Evolutionary conservation across 2,329 filamentous ascomycete species (phyloP).

Genomic region (Cryphonectria nitschkei): DNA sequence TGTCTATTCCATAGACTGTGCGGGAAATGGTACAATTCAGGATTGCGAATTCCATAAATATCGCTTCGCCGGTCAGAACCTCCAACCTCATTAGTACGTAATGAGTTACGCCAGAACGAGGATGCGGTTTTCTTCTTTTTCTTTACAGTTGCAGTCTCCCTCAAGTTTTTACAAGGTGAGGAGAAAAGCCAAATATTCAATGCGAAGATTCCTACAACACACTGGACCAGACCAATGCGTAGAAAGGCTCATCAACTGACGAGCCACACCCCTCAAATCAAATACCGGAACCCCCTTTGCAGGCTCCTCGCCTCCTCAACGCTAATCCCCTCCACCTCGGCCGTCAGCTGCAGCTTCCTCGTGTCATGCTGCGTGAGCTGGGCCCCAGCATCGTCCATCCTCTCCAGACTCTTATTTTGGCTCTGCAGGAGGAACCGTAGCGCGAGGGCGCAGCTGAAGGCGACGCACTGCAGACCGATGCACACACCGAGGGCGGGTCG

Average conservation of each 20-base stretch:
- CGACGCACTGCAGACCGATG: conserved; percentile 41
- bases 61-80: too few species aligned
- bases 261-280: conserved; percentile 41
- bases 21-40: too few species aligned
- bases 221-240: not conserved
- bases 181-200: not conserved
- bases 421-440: conserved; percentile 41
- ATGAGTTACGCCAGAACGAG: too few species aligned
- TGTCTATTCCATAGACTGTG: too few species aligned
- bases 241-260: not conserved
- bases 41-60: too few species aligned
- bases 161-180: too few species aligned
- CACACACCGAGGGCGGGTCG: conserved; percentile 45
- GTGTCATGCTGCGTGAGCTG: conserved; percentile 51
- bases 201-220: not conserved
- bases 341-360: conserved; percentile 51
- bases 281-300: conserved; percentile 60
- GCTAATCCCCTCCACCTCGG: conserved; percentile 54
- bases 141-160: not conserved
- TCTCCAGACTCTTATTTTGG: conserved; percentile 51
- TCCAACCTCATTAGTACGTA: too few species aligned
- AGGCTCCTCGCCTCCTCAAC: conserved; percentile 51
- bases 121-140: too few species aligned
- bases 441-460: conserved; percentile 42
- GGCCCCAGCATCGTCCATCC: conserved; percentile 52